These are phyloP conservation scores for Marchantia polymorpha DNA, from an alignment of 225 moss, liverwort and hornwort genomes.

Conservation along the genomic window DNA sequence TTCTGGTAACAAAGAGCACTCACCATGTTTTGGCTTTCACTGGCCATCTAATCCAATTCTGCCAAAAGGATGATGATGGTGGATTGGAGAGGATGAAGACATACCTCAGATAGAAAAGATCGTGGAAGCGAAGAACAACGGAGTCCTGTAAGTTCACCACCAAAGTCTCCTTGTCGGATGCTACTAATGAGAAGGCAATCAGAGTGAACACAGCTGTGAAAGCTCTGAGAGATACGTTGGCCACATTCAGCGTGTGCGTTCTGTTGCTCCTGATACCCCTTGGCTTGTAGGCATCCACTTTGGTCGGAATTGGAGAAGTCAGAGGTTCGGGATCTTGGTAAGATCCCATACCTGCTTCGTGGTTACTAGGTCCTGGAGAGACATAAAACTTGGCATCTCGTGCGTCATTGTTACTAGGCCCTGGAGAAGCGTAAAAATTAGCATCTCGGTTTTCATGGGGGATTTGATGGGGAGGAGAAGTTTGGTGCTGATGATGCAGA, in stretches of 20 bases:
- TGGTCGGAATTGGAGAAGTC: slow-evolving; percentile 23
- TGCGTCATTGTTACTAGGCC: not conserved
- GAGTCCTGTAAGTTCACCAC: too few species aligned
- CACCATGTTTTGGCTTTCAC: too few species aligned
- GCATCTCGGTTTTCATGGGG: not conserved
- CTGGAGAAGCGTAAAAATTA: too few species aligned
- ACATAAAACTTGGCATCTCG: not conserved
- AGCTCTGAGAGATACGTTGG: slow-evolving; percentile 23
- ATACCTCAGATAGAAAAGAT: slow-evolving; percentile 36
- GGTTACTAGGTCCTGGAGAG: not conserved
- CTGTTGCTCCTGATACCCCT: slow-evolving; percentile 28
- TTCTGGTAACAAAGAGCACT: too few species aligned
- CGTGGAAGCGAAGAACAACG: slow-evolving; percentile 7
- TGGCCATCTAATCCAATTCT: too few species aligned
- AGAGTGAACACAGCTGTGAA: slow-evolving; percentile 30
- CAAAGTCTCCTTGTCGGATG: slow-evolving; percentile 25
- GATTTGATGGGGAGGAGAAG: slow-evolving; percentile 1
- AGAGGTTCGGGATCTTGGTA: slow-evolving; percentile 4
- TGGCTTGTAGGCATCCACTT: slow-evolving; percentile 27
- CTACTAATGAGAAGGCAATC: slow-evolving; percentile 33
- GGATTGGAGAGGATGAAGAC: not conserved
- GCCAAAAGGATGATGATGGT: too few species aligned
- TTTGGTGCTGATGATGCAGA: not conserved
- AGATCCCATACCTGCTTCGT: not conserved
- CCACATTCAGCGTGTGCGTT: slow-evolving; percentile 4